A percentile compares a stretch with the other conserved stretches of the same genome.
Conservation (phyloP, 306 rosid genomes). For the Prunus salicina region DNA sequence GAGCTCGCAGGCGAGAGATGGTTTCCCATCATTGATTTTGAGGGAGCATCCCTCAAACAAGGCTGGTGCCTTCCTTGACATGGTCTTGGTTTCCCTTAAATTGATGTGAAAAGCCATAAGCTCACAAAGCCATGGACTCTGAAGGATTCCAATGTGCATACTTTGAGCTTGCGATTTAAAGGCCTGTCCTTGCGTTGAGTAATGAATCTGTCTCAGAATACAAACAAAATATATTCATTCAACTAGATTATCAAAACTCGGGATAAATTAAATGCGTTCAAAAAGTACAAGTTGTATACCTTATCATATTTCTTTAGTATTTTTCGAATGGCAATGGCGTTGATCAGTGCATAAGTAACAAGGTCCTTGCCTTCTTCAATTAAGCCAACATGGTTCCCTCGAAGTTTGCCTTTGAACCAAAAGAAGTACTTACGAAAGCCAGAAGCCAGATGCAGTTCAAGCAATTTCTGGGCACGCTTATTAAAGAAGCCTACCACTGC, state of each 20-base stretch:
- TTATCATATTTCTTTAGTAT: constrained; percentile 91
- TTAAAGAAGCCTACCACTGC: constrained; percentile 73
- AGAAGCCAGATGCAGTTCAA: constrained; percentile 77
- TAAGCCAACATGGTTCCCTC: constrained; percentile 42
- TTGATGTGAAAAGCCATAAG: constrained; percentile 94
- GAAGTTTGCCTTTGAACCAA: constrained; percentile 63
- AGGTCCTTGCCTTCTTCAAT: constrained; percentile 81
- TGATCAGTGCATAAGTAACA: constrained; percentile 83
- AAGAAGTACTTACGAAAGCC: constrained; percentile 70
- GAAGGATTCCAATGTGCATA: constrained; percentile 85
- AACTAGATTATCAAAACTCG: neutral
- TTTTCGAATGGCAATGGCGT: constrained; percentile 76
- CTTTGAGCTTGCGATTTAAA: constrained; percentile 82
- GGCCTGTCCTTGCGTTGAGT: constrained; percentile 88
- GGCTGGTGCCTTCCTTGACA: constrained; percentile 34
- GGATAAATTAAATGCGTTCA: neutral
- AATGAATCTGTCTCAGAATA: constrained; percentile 61
- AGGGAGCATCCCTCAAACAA: constrained; percentile 75
- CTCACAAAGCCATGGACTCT: constrained; percentile 94
- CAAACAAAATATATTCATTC: constrained; percentile 7
- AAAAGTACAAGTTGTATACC: constrained; percentile 32
- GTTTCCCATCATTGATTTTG: constrained; percentile 61
- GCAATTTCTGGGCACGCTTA: constrained; percentile 78
- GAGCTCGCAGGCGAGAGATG: constrained; percentile 79
- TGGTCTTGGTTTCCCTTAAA: constrained; percentile 56